Conservation (phyloP, 2,329 filamentous ascomycete genomes). For the Colletotrichum tanaceti region DNA sequence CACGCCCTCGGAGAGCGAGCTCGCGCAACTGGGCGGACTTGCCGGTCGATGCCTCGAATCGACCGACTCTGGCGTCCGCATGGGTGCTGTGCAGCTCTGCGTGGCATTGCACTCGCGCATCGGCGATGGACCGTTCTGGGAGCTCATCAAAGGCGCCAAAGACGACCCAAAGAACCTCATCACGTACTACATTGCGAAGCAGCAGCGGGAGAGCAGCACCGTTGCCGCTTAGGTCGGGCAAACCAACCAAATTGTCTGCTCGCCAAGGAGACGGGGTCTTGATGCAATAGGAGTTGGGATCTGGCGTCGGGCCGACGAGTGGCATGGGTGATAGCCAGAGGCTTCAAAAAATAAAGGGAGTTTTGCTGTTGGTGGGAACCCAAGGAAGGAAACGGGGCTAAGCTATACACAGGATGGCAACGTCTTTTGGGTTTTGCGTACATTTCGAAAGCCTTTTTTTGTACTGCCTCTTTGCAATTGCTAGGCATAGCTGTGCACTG, state of each 20-base stretch:
- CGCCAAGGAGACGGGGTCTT: background rate
- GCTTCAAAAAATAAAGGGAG: constrained; percentile 29
- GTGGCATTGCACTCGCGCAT: constrained; percentile 75
- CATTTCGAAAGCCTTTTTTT: constrained; percentile 33
- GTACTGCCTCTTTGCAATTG: constrained; percentile 31
- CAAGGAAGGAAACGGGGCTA: constrained; percentile 15
- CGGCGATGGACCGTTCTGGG: constrained; percentile 75
- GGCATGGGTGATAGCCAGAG: constrained; percentile 2
- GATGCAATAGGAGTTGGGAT: constrained; percentile 8
- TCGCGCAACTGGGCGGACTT: constrained; percentile 62
- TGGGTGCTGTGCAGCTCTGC: constrained; percentile 84
- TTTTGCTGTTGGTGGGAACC: constrained; percentile 19
- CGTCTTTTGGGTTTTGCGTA: constrained; percentile 28
- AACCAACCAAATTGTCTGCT: background rate
- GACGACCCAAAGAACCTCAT: constrained; percentile 82
- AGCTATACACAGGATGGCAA: constrained; percentile 22
- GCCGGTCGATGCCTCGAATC: constrained; percentile 70
- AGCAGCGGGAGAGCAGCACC: constrained; percentile 64
- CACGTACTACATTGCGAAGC: constrained; percentile 83
- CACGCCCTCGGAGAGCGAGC: constrained; percentile 62
- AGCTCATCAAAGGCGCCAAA: constrained; percentile 69
- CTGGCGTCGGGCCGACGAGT: constrained; percentile 14
- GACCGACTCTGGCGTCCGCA: constrained; percentile 71
- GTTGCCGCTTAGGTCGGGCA: constrained; percentile 15
- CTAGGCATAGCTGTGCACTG: constrained; percentile 33